Evolutionary conservation across 345 rosid genomes (phyloP).

Genomic region (Murraya koenigii): DNA sequence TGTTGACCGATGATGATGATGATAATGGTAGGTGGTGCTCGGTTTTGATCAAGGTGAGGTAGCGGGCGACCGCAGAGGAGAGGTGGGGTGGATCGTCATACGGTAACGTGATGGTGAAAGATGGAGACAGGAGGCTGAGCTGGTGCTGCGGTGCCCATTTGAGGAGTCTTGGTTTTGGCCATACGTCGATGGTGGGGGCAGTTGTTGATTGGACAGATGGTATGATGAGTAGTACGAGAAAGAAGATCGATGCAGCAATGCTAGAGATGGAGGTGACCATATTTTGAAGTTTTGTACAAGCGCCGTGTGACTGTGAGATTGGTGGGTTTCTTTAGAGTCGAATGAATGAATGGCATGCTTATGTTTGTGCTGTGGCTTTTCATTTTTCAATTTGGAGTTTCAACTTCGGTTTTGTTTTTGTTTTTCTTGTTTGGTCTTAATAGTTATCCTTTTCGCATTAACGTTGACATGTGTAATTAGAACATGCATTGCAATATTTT

Average conservation of each 20-base stretch:
- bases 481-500: too few relatives aligned
- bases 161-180: neutral
- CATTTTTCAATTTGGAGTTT: too few relatives aligned
- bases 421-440: too few relatives aligned
- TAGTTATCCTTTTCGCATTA: too few relatives aligned
- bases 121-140: neutral
- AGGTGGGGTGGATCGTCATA: neutral
- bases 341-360: too few relatives aligned
- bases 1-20: neutral
- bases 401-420: too few relatives aligned
- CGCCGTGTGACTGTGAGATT: fast-evolving
- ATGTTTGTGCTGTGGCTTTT: too few relatives aligned
- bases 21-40: neutral
- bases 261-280: neutral
- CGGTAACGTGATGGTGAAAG: neutral
- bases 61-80: neutral
- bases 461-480: too few relatives aligned
- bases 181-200: neutral
- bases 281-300: neutral
- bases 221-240: neutral
- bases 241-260: neutral
- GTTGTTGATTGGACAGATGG: neutral
- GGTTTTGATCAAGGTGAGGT: neutral
- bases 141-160: neutral
- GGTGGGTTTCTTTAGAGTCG: fast-evolving